Conservation (phyloP, 768 basidiomycete species). For the Podaxis sp. region DNA sequence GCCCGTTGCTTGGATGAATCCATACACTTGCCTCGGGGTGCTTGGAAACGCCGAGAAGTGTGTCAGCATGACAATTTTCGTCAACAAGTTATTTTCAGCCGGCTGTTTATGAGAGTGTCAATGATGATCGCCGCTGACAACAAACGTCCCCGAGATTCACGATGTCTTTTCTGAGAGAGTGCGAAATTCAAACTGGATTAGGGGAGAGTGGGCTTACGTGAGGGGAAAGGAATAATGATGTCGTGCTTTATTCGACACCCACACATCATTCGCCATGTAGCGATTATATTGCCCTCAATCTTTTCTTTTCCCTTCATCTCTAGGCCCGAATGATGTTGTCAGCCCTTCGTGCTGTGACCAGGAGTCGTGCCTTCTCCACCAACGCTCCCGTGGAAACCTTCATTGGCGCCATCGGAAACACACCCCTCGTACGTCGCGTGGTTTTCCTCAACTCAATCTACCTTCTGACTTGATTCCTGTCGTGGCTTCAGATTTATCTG, state of each 20-base stretch:
- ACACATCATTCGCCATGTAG: background rate
- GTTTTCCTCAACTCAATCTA: background rate
- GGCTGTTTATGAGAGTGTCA: no score
- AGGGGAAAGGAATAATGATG: background rate
- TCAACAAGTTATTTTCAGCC: no score
- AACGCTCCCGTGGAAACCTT: conserved; percentile 68
- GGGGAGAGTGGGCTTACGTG: background rate
- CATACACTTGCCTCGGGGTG: background rate
- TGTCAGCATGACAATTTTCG: background rate
- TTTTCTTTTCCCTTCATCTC: background rate
- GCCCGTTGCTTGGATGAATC: conserved; percentile 11
- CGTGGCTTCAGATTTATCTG: conserved; percentile 66
- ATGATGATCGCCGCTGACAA: no score
- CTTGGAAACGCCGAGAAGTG: background rate
- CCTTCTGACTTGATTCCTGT: background rate
- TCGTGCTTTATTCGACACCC: conserved; percentile 1
- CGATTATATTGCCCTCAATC: background rate
- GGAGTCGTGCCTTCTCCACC: conserved; percentile 37
- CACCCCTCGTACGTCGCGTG: conserved; percentile 69
- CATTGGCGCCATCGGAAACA: conserved; percentile 88
- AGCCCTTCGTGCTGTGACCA: conserved; percentile 27
- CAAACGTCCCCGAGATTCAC: no score
- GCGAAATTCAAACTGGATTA: background rate
- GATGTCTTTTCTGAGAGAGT: background rate
- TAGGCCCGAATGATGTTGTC: conserved; percentile 29